phyloP scores from a whole-genome alignment of 306 rosid genomes.

The Canavalia gladiata region DNA sequence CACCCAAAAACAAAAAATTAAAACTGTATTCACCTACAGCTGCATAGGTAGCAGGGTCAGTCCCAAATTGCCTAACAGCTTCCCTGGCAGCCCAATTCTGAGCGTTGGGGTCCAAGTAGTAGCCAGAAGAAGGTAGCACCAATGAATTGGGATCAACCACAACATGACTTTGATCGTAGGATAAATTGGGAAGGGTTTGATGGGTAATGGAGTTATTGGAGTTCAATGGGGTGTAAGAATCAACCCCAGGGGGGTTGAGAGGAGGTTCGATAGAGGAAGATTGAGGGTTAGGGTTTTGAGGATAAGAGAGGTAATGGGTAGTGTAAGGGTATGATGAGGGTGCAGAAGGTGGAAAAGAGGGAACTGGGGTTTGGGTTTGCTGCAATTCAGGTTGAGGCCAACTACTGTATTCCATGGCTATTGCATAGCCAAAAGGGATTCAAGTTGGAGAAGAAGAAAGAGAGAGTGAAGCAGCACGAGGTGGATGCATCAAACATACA shows the following conservation, averaged over 20 bases:
- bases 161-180: slow-evolving; percentile 36
- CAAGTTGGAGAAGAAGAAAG: neutral
- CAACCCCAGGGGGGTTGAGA: slow-evolving; percentile 52
- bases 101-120: slow-evolving; percentile 41
- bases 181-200: slow-evolving; percentile 30
- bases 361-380: slow-evolving; percentile 1
- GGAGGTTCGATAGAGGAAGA: slow-evolving; percentile 30
- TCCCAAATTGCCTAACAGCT: slow-evolving; percentile 51
- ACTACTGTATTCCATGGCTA: slow-evolving; percentile 44
- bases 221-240: slow-evolving; percentile 18
- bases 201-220: neutral
- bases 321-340: slow-evolving; percentile 5
- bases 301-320: slow-evolving; percentile 34
- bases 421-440: slow-evolving; percentile 5
- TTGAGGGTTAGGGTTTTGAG: slow-evolving; percentile 52
- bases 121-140: slow-evolving; percentile 40
- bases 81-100: slow-evolving; percentile 53
- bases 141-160: slow-evolving; percentile 32
- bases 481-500: too few relatives aligned
- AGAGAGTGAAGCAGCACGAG: too few relatives aligned
- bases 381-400: slow-evolving; percentile 40
- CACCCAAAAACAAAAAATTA: neutral
- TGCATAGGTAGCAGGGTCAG: slow-evolving; percentile 39
- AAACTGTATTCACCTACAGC: slow-evolving; percentile 43
- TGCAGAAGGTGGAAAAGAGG: slow-evolving; percentile 1